phyloP scores from a whole-genome alignment of 2,329 filamentous ascomycete species.

The Herpotrichia juniperi region DNA sequence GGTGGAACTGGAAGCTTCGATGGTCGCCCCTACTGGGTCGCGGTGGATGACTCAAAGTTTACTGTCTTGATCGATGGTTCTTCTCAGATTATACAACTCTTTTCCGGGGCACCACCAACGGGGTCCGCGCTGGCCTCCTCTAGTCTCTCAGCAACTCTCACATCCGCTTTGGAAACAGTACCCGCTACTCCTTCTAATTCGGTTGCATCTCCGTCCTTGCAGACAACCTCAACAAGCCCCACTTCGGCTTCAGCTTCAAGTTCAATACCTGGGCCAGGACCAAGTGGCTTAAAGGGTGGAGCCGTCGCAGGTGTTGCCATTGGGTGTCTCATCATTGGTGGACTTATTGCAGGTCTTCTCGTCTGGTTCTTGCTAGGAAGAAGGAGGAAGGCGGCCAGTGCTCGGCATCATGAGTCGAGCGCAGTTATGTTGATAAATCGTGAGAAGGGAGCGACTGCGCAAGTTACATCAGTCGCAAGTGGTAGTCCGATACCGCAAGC shows the following conservation, averaged over 20 bases:
- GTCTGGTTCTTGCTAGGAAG: constrained; percentile 28
- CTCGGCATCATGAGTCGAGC: constrained; percentile 19
- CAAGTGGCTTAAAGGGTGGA: constrained; percentile 17
- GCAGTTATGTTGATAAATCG: constrained; percentile 18
- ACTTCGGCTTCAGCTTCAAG: background rate
- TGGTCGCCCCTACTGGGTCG: no score
- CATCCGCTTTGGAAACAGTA: no score
- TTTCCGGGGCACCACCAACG: no score
- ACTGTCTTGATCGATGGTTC: no score
- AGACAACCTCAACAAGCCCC: background rate
- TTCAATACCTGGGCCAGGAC: background rate
- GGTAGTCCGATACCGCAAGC: constrained; percentile 13
- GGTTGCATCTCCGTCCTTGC: no score
- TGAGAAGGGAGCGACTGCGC: constrained; percentile 24
- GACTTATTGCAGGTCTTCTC: constrained; percentile 25
- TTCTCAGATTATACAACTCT: no score
- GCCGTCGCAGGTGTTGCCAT: constrained; percentile 44
- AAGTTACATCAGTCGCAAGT: constrained; percentile 15
- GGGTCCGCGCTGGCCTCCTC: no score
- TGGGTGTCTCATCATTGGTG: constrained; percentile 41
- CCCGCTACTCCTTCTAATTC: no score
- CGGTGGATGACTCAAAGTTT: no score
- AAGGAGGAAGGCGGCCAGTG: constrained; percentile 5
- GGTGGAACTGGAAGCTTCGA: no score
- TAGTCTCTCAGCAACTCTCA: no score